phyloP scores from a whole-genome alignment of 495 filamentous ascomycete genomes.

The Platismatia glauca region DNA sequence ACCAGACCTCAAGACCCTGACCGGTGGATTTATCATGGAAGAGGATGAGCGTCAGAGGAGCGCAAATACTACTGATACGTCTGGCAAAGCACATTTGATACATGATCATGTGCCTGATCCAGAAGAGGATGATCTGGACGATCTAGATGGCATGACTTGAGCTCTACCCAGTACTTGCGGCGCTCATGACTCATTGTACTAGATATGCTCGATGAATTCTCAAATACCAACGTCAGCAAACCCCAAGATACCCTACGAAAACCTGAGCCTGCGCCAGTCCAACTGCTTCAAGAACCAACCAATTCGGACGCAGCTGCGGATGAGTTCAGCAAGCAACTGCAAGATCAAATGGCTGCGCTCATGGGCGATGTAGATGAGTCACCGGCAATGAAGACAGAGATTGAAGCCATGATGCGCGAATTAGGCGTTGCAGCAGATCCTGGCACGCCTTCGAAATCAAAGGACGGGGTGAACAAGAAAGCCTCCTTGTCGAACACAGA shows the following conservation, averaged over 20 bases:
- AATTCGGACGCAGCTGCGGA: slow-evolving; percentile 27
- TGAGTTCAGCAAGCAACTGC: slow-evolving; percentile 74
- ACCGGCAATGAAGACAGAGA: slow-evolving; percentile 76
- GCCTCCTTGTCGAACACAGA: slow-evolving; percentile 19
- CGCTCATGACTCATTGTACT: slow-evolving; percentile 9
- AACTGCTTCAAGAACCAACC: slow-evolving; percentile 32
- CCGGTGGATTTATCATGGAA: slow-evolving; percentile 21
- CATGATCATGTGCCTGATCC: slow-evolving; percentile 56
- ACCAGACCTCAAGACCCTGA: not conserved
- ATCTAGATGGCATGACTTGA: slow-evolving; percentile 64
- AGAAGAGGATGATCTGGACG: slow-evolving; percentile 82
- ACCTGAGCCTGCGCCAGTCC: slow-evolving; percentile 35
- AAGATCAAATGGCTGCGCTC: slow-evolving; percentile 70
- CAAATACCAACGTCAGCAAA: slow-evolving; percentile 37
- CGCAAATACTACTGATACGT: not conserved
- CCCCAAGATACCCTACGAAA: slow-evolving; percentile 18
- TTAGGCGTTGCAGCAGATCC: slow-evolving; percentile 44
- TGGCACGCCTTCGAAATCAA: slow-evolving; percentile 19
- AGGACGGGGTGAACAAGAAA: slow-evolving; percentile 6
- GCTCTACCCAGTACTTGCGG: not conserved
- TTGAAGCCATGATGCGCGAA: slow-evolving; percentile 77
- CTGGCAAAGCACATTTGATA: slow-evolving; percentile 13
- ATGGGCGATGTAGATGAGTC: slow-evolving; percentile 58
- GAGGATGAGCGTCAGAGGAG: slow-evolving; percentile 13
- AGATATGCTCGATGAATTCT: slow-evolving; percentile 93